Evolutionary conservation across 225 moss, liverwort and hornwort species (phyloP).

Genomic region (Rhytidiadelphus loreus): DNA sequence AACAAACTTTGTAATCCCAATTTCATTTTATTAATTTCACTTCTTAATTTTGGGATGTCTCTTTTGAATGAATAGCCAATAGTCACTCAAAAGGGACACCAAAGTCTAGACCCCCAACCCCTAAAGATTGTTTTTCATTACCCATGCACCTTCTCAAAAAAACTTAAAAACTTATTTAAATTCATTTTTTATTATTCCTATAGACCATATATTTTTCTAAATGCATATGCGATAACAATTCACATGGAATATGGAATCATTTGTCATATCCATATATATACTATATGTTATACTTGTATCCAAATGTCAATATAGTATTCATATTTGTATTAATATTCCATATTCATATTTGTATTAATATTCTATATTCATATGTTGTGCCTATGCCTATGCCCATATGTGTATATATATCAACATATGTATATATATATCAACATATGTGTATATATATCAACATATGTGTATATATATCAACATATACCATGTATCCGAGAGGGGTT

Average conservation of each 20-base stretch:
- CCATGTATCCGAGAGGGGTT: too few species aligned
- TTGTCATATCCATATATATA: accelerated
- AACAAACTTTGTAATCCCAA: background rate
- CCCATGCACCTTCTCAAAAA: too few species aligned
- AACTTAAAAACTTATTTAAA: background rate
- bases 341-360: background rate
- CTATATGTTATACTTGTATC: background rate
- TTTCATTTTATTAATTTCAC: background rate
- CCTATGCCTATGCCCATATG: accelerated
- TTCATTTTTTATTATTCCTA: too few species aligned
- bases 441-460: background rate
- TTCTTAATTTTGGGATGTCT: background rate
- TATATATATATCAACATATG: background rate
- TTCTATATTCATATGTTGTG: background rate
- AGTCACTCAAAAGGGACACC: background rate
- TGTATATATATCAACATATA: background rate
- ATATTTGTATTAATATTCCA: background rate
- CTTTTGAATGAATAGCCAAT: background rate
- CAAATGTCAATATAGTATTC: too few species aligned
- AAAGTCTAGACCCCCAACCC: accelerated
- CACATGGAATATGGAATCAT: accelerated
- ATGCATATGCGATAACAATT: background rate
- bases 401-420: background rate
- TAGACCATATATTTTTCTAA: background rate
- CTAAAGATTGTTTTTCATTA: background rate